These are phyloP conservation scores for Medicago arabica DNA, from an alignment of 306 rosid genomes.

Conservation along the genomic window DNA sequence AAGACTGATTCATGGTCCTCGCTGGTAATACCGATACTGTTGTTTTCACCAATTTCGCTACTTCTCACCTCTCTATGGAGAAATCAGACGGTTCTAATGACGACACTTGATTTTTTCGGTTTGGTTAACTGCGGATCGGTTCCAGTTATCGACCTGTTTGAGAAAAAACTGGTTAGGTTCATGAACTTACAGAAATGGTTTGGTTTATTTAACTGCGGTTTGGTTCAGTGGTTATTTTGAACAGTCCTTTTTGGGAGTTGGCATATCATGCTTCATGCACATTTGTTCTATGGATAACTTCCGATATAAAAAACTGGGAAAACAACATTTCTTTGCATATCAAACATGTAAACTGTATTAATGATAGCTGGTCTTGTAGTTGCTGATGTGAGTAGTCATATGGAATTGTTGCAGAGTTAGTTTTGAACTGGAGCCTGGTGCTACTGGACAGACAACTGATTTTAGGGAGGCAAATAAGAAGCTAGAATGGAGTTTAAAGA, in stretches of 20 bases:
- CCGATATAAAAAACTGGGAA: constrained; percentile 8
- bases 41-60: background rate
- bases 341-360: constrained; percentile 1
- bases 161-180: too few species aligned
- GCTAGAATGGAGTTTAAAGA: constrained; percentile 82
- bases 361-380: constrained; percentile 16
- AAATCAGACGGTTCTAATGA: background rate
- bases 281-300: constrained; percentile 16
- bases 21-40: background rate
- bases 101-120: background rate
- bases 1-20: background rate
- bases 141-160: too few species aligned
- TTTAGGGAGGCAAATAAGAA: constrained; percentile 78
- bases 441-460: constrained; percentile 76
- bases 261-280: constrained; percentile 29
- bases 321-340: constrained; percentile 8
- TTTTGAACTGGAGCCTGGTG: constrained; percentile 84
- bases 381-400: constrained; percentile 34
- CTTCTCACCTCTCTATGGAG: background rate
- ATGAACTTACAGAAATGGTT: too few species aligned
- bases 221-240: too few species aligned
- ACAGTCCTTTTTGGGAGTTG: background rate
- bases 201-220: too few species aligned
- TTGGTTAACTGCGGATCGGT: too few species aligned
- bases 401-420: constrained; percentile 67